Base-by-base conservation (phyloP, 2,329 filamentous ascomycete species). In the Coccinonectria pachysandricola region DNA sequence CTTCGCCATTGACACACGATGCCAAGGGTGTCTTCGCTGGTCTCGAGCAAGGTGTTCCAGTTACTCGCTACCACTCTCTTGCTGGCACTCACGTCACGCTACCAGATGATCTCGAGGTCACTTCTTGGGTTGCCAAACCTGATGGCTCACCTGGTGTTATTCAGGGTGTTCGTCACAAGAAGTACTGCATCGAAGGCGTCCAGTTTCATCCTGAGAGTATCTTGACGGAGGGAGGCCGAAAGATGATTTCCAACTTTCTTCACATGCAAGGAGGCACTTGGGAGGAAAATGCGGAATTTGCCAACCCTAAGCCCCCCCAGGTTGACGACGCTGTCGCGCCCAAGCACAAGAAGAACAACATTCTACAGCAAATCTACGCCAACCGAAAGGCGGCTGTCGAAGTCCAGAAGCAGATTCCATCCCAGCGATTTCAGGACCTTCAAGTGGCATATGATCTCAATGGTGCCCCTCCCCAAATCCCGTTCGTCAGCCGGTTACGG, bases 171-270 rank as follows among this genome's bases (percentile, higher is more conserved):
- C 78, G 91, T 23, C 91, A 98, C 63, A 94, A 88, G 61, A 73
- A 91, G 48, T 81, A 79, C 46, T 71, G 83, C 2, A 68, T 96
- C n/a, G 91, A 98, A 54, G 91, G 87, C 20, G 91, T 98, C 10
- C 91, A 98, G 50, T 98, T 96, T 45, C 91, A 98, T 44, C 91
- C 91, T 0, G 91, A 98, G 57, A 96, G 88, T 52, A 98, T 98
- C 31, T 62, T 98, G 26, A 95, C 88, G 0, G 85, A 81, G 23
- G 75, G 91, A 32, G 91, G 92, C 4, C 77, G 87, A 18, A 60
- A 71, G 18, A 95, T 98, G 83, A 73, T 98, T 50, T 78, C 75
- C 49, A 98, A 96, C 56, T 98, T 98, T 53, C 60, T 98, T 34
- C 69, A 68, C 31, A 78, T 94, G 68, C 82, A 79, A 43, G 83